A percentile compares a stretch with the other conserved stretches of the same genome.
These are phyloP conservation scores for Conringia planisiliqua DNA, from an alignment of 345 rosid genomes.

Conservation along the genomic window DNA sequence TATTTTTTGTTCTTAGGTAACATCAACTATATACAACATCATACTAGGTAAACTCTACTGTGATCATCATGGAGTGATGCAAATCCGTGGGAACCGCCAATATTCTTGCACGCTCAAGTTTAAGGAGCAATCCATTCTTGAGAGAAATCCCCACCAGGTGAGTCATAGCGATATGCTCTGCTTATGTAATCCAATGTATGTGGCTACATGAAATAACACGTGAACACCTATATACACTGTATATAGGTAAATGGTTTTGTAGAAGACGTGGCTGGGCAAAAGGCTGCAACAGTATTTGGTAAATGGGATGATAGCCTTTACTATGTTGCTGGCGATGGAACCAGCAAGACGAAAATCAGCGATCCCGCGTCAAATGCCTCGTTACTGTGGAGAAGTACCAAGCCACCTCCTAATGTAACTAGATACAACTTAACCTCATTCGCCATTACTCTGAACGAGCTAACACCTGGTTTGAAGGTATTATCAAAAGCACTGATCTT, in stretches of 20 bases:
- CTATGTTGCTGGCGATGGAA: slow-evolving; percentile 52
- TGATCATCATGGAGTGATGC: slow-evolving; percentile 93
- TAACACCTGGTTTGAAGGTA: slow-evolving; percentile 94
- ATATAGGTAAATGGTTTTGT: slow-evolving; percentile 88
- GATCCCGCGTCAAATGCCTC: slow-evolving; percentile 49
- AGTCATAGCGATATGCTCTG: slow-evolving; percentile 1
- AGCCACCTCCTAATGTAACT: slow-evolving; percentile 69
- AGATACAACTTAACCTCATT: slow-evolving; percentile 93
- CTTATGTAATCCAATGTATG: background rate
- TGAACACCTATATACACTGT: background rate
- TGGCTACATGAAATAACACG: background rate
- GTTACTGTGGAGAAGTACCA: slow-evolving; percentile 81
- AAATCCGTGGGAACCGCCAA: slow-evolving; percentile 70
- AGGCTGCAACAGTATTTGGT: slow-evolving; percentile 76
- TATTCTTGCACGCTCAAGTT: slow-evolving; percentile 90
- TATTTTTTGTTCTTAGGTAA: slow-evolving; percentile 53
- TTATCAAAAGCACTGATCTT: slow-evolving; percentile 1
- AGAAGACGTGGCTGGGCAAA: slow-evolving; percentile 64
- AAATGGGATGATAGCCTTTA: slow-evolving; percentile 94
- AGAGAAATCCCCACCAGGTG: slow-evolving; percentile 94
- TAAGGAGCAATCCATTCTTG: slow-evolving; percentile 88
- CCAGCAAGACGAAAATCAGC: slow-evolving; percentile 55
- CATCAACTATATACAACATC: slow-evolving; percentile 85
- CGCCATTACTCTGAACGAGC: slow-evolving; percentile 87
- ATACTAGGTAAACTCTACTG: slow-evolving; percentile 88